Percentiles rank a stretch among this genome's conserved stretches.
phyloP scores from a whole-genome alignment of 441 rosid genomes.

The Aleurites moluccanus region DNA sequence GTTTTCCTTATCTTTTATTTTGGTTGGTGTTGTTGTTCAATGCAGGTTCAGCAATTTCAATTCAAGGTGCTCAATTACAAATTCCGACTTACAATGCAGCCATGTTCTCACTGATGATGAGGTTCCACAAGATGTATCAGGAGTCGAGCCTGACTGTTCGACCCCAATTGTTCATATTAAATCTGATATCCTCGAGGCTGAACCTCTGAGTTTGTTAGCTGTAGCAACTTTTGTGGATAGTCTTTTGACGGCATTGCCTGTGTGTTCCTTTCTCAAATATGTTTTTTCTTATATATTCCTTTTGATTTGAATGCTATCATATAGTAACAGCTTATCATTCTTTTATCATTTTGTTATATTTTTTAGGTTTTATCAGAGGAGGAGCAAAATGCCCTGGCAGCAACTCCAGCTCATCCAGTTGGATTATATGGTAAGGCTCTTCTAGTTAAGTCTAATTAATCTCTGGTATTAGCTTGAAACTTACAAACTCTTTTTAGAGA shows the following conservation, averaged over 20 bases:
- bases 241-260: slow-evolving; percentile 73
- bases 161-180: slow-evolving; percentile 69
- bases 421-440: slow-evolving; percentile 68
- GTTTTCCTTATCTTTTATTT: no score
- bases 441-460: neutral
- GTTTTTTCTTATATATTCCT: neutral
- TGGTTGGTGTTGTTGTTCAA: neutral
- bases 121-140: slow-evolving; percentile 40
- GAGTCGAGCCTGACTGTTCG: slow-evolving; percentile 39
- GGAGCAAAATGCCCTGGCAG: slow-evolving; percentile 87
- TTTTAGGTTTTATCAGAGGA: slow-evolving; percentile 77
- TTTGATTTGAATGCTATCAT: neutral
- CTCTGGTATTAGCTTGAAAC: neutral
- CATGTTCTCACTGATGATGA: slow-evolving; percentile 49
- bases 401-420: slow-evolving; percentile 89
- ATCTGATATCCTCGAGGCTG: slow-evolving; percentile 52
- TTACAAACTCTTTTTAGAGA: neutral
- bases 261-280: slow-evolving; percentile 31
- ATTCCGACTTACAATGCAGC: slow-evolving; percentile 51
- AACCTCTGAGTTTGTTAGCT: slow-evolving; percentile 56
- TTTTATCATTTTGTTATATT: slow-evolving; percentile 11
- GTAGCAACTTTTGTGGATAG: slow-evolving; percentile 63
- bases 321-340: neutral
- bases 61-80: slow-evolving; percentile 59
- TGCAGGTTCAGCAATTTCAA: slow-evolving; percentile 42